A percentile compares a stretch with the other conserved stretches of the same genome.
These are phyloP conservation scores for Melampsora larici-populina DNA, from an alignment of 1,284 basidiomycete genomes.

Conservation along the genomic window DNA sequence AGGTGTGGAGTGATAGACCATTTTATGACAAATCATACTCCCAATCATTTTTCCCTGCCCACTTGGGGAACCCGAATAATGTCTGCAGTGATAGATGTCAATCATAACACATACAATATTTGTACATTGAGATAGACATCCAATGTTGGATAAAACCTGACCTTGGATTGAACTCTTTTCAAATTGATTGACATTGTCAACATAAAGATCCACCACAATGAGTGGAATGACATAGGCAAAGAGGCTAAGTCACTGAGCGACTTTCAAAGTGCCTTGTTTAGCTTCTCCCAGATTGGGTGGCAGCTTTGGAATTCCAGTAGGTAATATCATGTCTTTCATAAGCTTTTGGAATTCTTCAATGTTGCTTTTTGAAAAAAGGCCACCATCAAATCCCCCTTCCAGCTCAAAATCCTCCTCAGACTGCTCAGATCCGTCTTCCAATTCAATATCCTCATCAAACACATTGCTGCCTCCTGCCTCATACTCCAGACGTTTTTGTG, in stretches of 20 bases:
- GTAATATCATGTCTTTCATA: too few relatives aligned
- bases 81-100: too few relatives aligned
- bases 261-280: conserved; percentile 22
- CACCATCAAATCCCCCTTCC: background rate
- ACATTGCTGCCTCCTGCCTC: background rate
- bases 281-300: conserved; percentile 14
- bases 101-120: background rate
- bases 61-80: too few relatives aligned
- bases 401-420: conserved; percentile 9
- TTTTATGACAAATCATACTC: too few relatives aligned
- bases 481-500: background rate
- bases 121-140: background rate
- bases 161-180: background rate
- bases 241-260: conserved; percentile 11
- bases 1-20: too few relatives aligned
- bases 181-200: background rate
- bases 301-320: conserved; percentile 15
- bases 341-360: background rate
- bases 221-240: conserved; percentile 31
- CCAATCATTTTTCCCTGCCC: too few relatives aligned
- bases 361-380: conserved; percentile 4
- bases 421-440: background rate
- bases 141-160: too few relatives aligned
- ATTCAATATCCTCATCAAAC: background rate
- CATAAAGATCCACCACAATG: conserved; percentile 18